Percentiles rank a stretch among this genome's conserved stretches.
Evolutionary conservation across 108 stramenopile species (phyloP).

Genomic region (Craspedostauros australis): DNA sequence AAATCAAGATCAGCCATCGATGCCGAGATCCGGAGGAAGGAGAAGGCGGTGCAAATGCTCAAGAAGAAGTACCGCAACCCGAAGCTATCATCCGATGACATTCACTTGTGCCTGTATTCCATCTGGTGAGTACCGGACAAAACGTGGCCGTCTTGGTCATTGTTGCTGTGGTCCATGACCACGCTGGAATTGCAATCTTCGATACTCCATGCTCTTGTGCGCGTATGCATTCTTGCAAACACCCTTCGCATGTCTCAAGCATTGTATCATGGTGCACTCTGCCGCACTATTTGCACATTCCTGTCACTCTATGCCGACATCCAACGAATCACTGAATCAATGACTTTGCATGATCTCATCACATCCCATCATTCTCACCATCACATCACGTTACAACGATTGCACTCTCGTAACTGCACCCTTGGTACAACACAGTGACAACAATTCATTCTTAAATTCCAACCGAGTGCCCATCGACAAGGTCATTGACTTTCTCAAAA

Average conservation of each 20-base stretch:
- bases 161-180: too few relatives aligned
- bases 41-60: slow-evolving; percentile 44
- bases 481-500: slow-evolving; percentile 49
- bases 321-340: too few relatives aligned
- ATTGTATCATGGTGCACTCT: too few relatives aligned
- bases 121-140: slow-evolving; percentile 41
- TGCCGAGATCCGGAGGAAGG: slow-evolving; percentile 57
- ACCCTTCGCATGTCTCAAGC: too few relatives aligned
- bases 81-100: slow-evolving; percentile 37
- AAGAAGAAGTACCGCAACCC: slow-evolving; percentile 35
- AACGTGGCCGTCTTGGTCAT: too few relatives aligned
- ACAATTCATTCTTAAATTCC: slow-evolving; percentile 80
- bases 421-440: slow-evolving; percentile 49
- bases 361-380: too few relatives aligned
- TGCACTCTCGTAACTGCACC: too few relatives aligned
- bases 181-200: too few relatives aligned
- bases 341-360: too few relatives aligned
- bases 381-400: neutral
- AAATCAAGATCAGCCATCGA: slow-evolving; percentile 53
- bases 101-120: slow-evolving; percentile 74
- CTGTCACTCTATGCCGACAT: neutral
- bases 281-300: neutral
- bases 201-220: too few relatives aligned
- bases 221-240: too few relatives aligned
- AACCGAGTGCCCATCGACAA: slow-evolving; percentile 82